Percentiles rank a stretch among this genome's conserved stretches.
Conservation (phyloP, 805 yeast genomes). For the Candida broadrunensis region DNA sequence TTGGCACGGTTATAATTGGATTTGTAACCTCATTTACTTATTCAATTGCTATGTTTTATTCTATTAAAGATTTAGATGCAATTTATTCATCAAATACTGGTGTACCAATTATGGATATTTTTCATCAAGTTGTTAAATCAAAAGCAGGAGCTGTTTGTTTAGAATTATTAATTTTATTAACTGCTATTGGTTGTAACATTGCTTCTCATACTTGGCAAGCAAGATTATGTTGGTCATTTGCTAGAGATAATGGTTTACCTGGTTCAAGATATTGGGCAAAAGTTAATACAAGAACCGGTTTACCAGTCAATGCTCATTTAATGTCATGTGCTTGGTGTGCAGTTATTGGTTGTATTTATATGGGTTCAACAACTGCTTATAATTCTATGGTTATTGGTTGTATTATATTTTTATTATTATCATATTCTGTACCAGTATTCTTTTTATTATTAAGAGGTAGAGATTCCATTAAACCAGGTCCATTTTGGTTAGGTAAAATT, state of each 20-base stretch:
- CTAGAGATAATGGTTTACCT: conserved; percentile 63
- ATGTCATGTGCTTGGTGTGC: conserved; percentile 53
- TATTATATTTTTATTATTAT: conserved; percentile 53
- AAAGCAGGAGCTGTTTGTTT: conserved; percentile 55
- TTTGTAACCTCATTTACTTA: conserved; percentile 56
- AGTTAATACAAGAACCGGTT: conserved; percentile 44
- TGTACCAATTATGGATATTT: conserved; percentile 62
- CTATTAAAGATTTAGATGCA: conserved; percentile 49
- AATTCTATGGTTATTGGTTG: conserved; percentile 62
- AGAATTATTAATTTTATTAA: conserved; percentile 45
- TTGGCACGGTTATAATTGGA: conserved; percentile 64
- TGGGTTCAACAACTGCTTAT: conserved; percentile 67
- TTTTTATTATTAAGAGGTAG: conserved; percentile 48
- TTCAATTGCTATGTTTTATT: conserved; percentile 56
- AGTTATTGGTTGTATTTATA: conserved; percentile 56
- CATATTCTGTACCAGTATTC: conserved; percentile 54
- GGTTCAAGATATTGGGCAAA: conserved; percentile 50
- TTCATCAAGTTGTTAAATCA: conserved; percentile 52
- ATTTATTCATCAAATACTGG: conserved; percentile 53
- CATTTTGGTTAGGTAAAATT: conserved; percentile 60
- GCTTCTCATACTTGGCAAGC: conserved; percentile 69
- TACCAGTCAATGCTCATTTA: conserved; percentile 60
- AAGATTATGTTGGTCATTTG: conserved; percentile 64
- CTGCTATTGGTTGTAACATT: conserved; percentile 58
- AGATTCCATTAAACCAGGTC: conserved; percentile 54